These are phyloP conservation scores for Scopulariopsis brevicaulis DNA, from an alignment of 2,329 filamentous ascomycete species.

Conservation along the genomic window DNA sequence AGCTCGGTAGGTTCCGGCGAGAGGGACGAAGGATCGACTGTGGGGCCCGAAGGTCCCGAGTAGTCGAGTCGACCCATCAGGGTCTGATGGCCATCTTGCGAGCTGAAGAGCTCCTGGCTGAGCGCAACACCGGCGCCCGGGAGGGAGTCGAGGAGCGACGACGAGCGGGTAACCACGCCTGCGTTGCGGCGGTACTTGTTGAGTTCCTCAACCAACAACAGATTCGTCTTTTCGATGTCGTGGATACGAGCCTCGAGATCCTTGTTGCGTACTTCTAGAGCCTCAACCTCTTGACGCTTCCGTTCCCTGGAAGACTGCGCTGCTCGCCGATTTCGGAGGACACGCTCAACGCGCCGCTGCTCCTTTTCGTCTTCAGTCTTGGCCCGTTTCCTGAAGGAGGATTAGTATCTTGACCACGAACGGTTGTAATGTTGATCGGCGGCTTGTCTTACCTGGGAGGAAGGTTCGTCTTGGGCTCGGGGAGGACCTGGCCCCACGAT, in stretches of 20 bases:
- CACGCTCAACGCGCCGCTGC: constrained; percentile 91
- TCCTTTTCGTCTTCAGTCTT: constrained; percentile 99
- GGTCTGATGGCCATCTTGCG: constrained; percentile 25
- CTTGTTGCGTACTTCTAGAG: constrained; percentile 64
- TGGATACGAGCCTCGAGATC: constrained; percentile 54
- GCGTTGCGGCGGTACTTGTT: constrained; percentile 33
- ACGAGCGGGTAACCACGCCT: constrained; percentile 26
- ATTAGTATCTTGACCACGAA: constrained; percentile 11
- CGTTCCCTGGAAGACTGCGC: constrained; percentile 94
- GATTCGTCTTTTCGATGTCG: constrained; percentile 44
- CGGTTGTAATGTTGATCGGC: not conserved
- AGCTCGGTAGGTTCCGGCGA: constrained; percentile 32
- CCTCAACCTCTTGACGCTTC: constrained; percentile 80
- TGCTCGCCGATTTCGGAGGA: constrained; percentile 89
- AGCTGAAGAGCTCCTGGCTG: constrained; percentile 46
- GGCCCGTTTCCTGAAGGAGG: constrained; percentile 57
- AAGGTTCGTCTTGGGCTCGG: constrained; percentile 91
- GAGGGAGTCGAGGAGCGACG: constrained; percentile 28
- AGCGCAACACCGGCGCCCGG: constrained; percentile 39
- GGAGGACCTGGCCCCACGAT: constrained; percentile 96
- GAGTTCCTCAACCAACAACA: constrained; percentile 36
- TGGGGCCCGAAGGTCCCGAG: constrained; percentile 24
- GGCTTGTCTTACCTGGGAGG: constrained; percentile 62
- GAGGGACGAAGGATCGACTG: constrained; percentile 50
- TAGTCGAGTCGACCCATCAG: constrained; percentile 17